Evolutionary conservation across 2,329 filamentous ascomycete species (phyloP), one percentile per base, ranked within the genome.

Genomic region (Colletotrichum tropicale): DNA sequence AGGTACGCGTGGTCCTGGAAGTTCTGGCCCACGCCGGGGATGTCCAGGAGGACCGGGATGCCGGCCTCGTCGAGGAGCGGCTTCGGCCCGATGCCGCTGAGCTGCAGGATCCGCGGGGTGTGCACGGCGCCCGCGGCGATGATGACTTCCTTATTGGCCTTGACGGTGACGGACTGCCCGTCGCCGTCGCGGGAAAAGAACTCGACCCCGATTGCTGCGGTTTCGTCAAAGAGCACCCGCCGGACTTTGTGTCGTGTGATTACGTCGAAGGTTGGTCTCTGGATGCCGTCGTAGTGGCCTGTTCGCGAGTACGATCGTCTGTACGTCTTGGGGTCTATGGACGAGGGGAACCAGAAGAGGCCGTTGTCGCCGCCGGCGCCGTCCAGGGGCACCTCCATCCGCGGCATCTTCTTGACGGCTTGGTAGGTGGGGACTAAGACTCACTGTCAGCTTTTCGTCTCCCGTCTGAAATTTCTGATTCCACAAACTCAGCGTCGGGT

Each of bases 21-120:
- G 77, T 86, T 86, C 55, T 84, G 80, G 16, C 87, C 88, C 8
- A 89, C 89, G 5, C 83, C 85, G 1, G 87, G 85, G 3, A 86
- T 79, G 71, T 88, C 83, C 32, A 85, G 80, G 2, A 86, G 70
- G 0, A 86, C 78, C 0, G 81, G 76, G 58, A 89, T 86, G 0
- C 81, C 82, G 8, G 84, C 81, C 5, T 79, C 69, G 5, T 80
- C 69, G 3, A 89, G 79, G 2, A 85, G 79, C 2, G 80, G 78
- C 6, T 79, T 79, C 6, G 83, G 81, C 0, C 87, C 87, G 21
- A 89, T 84, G 15, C 87, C 87, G 61, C 86, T 87, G 8, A 86
- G 81, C 76, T 88, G 84, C 2, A 89, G 81, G 0, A 89, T 78
- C 62, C 86, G 84, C 48, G 80, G 87, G 66, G 79, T 87, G 76